phyloP scores from a whole-genome alignment of 2,329 filamentous ascomycete genomes.

The Monilinia laxa region DNA sequence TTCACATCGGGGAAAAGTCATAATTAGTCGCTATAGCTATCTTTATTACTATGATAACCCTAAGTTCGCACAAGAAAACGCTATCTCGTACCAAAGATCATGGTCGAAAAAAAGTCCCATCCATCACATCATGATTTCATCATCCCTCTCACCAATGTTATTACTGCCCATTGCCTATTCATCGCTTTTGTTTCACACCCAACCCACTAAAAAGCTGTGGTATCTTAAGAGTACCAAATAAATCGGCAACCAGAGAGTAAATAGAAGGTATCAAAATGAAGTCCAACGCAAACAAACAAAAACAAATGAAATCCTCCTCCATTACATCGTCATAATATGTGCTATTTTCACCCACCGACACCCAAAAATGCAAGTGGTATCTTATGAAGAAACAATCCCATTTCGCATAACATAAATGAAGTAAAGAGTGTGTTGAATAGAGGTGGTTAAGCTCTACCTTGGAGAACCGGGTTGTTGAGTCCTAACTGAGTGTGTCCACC shows the following conservation, averaged over 20 bases:
- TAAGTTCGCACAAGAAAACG: not conserved
- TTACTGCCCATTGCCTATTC: not conserved
- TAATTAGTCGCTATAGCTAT: not conserved
- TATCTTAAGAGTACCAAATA: conserved; percentile 9
- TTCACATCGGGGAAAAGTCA: not conserved
- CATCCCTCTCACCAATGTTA: not conserved
- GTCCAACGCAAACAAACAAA: conserved; percentile 5
- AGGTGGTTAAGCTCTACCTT: conserved; percentile 14
- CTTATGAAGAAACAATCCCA: conserved; percentile 21
- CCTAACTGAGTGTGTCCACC: conserved; percentile 26
- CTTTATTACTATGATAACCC: not conserved
- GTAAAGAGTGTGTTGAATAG: not conserved
- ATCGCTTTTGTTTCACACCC: not conserved
- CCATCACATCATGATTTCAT: conserved; percentile 16
- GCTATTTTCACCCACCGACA: conserved; percentile 3
- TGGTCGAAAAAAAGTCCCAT: not conserved
- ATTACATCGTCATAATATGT: conserved; percentile 9
- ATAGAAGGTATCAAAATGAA: conserved; percentile 12
- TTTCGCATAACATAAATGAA: conserved; percentile 20
- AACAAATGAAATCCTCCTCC: conserved; percentile 19
- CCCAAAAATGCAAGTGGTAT: conserved; percentile 25
- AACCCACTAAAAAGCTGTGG: conserved; percentile 3
- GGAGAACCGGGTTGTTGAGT: conserved; percentile 25
- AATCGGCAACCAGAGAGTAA: conserved; percentile 15
- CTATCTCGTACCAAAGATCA: not conserved